Conservation (phyloP, 2,329 filamentous ascomycete genomes). For the Alternaria gansuensis region DNA sequence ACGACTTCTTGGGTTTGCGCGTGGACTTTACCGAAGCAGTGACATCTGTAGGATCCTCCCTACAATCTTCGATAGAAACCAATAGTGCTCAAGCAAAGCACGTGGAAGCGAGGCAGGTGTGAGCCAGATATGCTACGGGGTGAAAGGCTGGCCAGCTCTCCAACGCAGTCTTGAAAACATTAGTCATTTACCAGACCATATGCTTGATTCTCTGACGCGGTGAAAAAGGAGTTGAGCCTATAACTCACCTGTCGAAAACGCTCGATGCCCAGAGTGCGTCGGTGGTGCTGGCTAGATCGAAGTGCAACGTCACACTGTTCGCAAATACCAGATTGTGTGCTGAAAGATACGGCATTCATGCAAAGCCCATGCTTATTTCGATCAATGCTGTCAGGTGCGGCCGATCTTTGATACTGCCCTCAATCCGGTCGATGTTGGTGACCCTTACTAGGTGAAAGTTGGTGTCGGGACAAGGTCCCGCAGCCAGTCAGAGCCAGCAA, state of each 20-base stretch:
- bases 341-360: slow-evolving; percentile 5
- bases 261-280: slow-evolving; percentile 9
- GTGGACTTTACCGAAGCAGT: slow-evolving; percentile 5
- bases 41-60: slow-evolving; percentile 10
- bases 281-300: slow-evolving; percentile 5
- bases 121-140: slow-evolving; percentile 5
- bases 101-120: slow-evolving; percentile 10
- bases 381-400: slow-evolving; percentile 9
- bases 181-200: slow-evolving; percentile 15
- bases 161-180: slow-evolving; percentile 14
- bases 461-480: slow-evolving; percentile 15
- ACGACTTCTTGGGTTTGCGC: slow-evolving; percentile 1
- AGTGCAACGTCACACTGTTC: slow-evolving; percentile 12
- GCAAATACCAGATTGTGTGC: background rate
- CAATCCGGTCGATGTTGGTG: slow-evolving; percentile 12
- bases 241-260: slow-evolving; percentile 12
- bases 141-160: slow-evolving; percentile 1
- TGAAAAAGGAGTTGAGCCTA: slow-evolving; percentile 11
- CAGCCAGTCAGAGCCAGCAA: slow-evolving; percentile 13
- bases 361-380: slow-evolving; percentile 4
- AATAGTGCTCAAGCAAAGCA: slow-evolving; percentile 5
- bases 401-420: slow-evolving; percentile 7
- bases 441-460: slow-evolving; percentile 15
- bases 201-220: slow-evolving; percentile 10
- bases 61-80: background rate